Evolutionary conservation across 148 eudicot species (phyloP).

Genomic region (Rhododendron vialii): DNA sequence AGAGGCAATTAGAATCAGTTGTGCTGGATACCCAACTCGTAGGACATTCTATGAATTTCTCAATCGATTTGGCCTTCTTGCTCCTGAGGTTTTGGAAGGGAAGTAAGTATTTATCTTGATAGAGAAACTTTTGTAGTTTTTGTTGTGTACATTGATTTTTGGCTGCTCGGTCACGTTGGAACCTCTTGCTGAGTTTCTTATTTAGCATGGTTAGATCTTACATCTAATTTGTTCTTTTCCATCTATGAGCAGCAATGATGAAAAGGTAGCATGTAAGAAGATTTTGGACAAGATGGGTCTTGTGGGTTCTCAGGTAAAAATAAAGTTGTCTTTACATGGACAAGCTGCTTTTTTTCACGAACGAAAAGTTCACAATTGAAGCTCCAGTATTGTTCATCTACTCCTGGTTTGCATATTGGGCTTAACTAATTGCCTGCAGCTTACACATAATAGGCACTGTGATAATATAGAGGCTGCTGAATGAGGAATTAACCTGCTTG

Average conservation of each 20-base stretch:
- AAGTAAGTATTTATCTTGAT: slow-evolving; percentile 46
- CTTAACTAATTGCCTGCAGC: not conserved
- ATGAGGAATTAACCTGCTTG: not conserved
- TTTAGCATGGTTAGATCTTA: slow-evolving; percentile 1
- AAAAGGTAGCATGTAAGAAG: slow-evolving; percentile 65
- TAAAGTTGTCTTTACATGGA: slow-evolving; percentile 2
- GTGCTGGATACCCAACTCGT: slow-evolving; percentile 95
- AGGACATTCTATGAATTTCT: slow-evolving; percentile 80
- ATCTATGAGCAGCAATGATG: slow-evolving; percentile 50
- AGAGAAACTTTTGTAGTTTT: not conserved
- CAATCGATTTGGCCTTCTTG: slow-evolving; percentile 75
- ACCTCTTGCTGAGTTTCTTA: slow-evolving; percentile 9
- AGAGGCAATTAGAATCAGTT: slow-evolving; percentile 95
- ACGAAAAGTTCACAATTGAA: not conserved
- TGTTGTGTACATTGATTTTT: not conserved
- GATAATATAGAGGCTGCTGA: not conserved
- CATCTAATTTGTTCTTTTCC: slow-evolving; percentile 12
- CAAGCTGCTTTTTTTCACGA: not conserved
- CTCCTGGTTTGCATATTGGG: not conserved
- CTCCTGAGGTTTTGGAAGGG: slow-evolving; percentile 68
- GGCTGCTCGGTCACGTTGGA: not conserved
- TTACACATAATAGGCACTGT: not conserved
- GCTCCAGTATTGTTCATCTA: not conserved
- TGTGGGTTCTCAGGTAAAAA: slow-evolving; percentile 74
- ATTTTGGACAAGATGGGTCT: slow-evolving; percentile 81